Base-by-base conservation (phyloP, 2,329 filamentous ascomycete genomes). In the Dactylonectria estremocensis region DNA sequence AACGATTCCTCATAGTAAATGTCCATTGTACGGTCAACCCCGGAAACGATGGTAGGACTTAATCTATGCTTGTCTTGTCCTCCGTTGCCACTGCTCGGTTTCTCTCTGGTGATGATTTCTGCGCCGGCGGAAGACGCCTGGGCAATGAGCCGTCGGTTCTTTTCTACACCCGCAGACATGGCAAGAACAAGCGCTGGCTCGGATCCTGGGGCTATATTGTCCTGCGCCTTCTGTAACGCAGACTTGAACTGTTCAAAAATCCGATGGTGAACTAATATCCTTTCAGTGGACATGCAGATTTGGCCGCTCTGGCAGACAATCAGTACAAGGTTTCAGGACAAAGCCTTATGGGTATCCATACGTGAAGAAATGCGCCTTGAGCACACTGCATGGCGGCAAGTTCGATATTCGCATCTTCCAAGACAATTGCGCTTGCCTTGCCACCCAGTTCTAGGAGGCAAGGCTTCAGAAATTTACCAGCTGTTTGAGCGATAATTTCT, bases 401-500 rank as follows among this genome's bases (percentile, higher is more conserved):
- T 33, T 91, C 86, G 46, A 96, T 76, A 75, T 96, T 88, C 20
- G 94, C 93, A 77, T 96, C 93, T 52, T 92, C 90, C 77, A 92
- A 89, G 1, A 96, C 89, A 67, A 96, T 91, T 3, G 92, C 90
- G 0, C 89, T 89, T 0, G 92, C 91, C 79, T 96, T 96, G 49
- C 94, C 94, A 3, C 94, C 94, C 1, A 97, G 86, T 79, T 97
- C 94, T 76, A 95, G 86, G 1, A 95, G 82, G 1, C 92, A 87
- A 0, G 93, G 93, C 84, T 96, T 97, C 43, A 95, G 85, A 74
- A 91, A 82, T 77, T 91, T 88, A 35, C 91, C 93, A 0, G 92
- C 92, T 9, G 88, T 85, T 16, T 85, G 83, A 7, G 89, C 92
- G 64, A 96, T 89, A 77, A 94, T 91, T 40, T 88, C 86, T 2